These are phyloP conservation scores for Serendipita sp. DNA, from an alignment of 768 basidiomycete genomes.

Conservation along the genomic window DNA sequence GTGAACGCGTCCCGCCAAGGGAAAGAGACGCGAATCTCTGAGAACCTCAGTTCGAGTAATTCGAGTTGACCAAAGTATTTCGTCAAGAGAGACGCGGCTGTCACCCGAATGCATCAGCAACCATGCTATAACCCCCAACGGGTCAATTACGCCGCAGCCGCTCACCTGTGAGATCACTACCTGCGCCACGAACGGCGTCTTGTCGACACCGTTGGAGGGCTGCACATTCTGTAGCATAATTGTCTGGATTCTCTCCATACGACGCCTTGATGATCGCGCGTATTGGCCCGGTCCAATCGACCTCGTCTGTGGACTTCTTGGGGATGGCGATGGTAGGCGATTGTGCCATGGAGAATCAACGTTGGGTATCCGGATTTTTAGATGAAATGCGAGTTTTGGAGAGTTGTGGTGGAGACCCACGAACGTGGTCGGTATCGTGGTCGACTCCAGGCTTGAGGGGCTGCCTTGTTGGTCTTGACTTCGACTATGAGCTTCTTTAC, in stretches of 20 bases:
- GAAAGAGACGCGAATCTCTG: slow-evolving; percentile 91
- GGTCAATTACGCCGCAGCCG: background rate
- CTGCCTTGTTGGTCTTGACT: background rate
- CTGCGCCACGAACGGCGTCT: slow-evolving; percentile 91
- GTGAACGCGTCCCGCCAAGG: slow-evolving; percentile 97
- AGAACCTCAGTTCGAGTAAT: slow-evolving; percentile 87
- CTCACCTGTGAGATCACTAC: slow-evolving; percentile 85
- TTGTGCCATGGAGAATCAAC: slow-evolving; percentile 22
- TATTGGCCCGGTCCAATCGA: slow-evolving; percentile 88
- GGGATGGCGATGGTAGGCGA: slow-evolving; percentile 86
- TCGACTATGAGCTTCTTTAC: background rate
- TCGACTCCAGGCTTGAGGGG: background rate
- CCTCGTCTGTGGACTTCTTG: slow-evolving; percentile 87
- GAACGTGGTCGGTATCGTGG: background rate
- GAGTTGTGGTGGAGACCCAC: background rate
- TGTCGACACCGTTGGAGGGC: slow-evolving; percentile 80
- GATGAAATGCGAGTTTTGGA: background rate
- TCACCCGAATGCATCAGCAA: too few relatives aligned
- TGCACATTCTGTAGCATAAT: slow-evolving; percentile 70
- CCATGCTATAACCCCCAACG: background rate
- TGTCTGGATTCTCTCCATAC: slow-evolving; percentile 85
- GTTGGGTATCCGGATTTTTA: too few relatives aligned
- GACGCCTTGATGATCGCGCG: slow-evolving; percentile 73
- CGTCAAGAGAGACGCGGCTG: slow-evolving; percentile 60
- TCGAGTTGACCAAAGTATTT: slow-evolving; percentile 99